Evolutionary conservation across 179 eudicot species (phyloP).

Genomic region (Beta corolliflora): DNA sequence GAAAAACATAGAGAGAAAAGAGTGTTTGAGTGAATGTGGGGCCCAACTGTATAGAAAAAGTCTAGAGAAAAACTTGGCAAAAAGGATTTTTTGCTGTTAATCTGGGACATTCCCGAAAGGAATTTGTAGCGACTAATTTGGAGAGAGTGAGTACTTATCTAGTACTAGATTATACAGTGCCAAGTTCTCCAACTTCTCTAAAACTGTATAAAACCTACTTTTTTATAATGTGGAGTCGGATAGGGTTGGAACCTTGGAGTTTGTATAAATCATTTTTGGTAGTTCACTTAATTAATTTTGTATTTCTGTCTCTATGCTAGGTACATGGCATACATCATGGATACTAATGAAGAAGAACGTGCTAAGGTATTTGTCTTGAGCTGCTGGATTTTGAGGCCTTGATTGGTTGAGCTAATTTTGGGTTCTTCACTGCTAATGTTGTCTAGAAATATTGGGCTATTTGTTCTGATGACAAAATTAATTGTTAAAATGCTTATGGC

Average conservation of each 20-base stretch:
- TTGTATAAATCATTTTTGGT: neutral
- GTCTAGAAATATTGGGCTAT: neutral
- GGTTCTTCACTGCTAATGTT: neutral
- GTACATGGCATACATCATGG: slow-evolving; percentile 99
- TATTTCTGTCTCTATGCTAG: slow-evolving; percentile 31
- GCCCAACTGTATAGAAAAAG: too few relatives aligned
- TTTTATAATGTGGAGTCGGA: neutral
- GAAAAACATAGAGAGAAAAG: too few relatives aligned
- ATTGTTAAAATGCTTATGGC: slow-evolving; percentile 18
- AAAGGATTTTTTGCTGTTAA: too few relatives aligned
- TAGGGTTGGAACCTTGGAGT: neutral
- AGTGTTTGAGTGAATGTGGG: too few relatives aligned
- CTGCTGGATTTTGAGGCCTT: neutral
- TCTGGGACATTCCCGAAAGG: too few relatives aligned
- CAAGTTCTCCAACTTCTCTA: too few relatives aligned
- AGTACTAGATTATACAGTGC: too few relatives aligned
- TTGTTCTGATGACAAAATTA: neutral
- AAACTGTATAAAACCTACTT: neutral
- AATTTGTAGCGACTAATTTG: too few relatives aligned
- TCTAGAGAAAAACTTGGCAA: too few relatives aligned
- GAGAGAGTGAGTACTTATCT: too few relatives aligned
- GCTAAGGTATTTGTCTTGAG: slow-evolving; percentile 56
- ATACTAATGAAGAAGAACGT: slow-evolving; percentile 98
- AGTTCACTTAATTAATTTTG: neutral
- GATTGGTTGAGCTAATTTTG: neutral